phyloP scores from a whole-genome alignment of 2,329 filamentous ascomycete genomes.

The Nothophoma quercina region DNA sequence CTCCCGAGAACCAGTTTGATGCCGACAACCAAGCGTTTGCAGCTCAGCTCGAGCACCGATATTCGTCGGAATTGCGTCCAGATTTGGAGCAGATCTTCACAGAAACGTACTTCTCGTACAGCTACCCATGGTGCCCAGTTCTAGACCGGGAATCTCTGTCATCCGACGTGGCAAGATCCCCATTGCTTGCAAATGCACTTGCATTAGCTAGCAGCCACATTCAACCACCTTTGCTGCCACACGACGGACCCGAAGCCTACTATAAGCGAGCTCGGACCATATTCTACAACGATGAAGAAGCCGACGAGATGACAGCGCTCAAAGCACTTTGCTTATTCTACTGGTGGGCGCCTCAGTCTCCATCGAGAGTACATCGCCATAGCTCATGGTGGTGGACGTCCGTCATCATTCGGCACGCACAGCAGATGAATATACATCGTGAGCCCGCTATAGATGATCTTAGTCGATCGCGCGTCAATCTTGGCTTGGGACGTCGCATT shows the following conservation, averaged over 20 bases:
- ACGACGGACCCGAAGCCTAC: constrained; percentile 29
- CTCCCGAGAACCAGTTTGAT: constrained; percentile 29
- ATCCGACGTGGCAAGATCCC: constrained; percentile 25
- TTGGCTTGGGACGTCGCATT: constrained; percentile 29
- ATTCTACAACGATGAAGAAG: constrained; percentile 33
- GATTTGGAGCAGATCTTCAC: constrained; percentile 32
- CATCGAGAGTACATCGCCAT: constrained; percentile 29
- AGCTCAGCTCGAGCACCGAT: constrained; percentile 28
- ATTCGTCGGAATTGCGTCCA: constrained; percentile 21
- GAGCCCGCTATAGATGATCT: constrained; percentile 23
- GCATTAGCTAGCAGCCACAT: constrained; percentile 31
- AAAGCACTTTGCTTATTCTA: constrained; percentile 32
- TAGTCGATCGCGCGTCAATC: constrained; percentile 15
- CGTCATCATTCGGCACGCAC: constrained; percentile 32
- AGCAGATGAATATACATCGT: constrained; percentile 34
- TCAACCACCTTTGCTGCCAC: constrained; percentile 28
- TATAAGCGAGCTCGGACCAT: constrained; percentile 29
- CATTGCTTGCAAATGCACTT: constrained; percentile 29
- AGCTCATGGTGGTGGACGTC: constrained; percentile 30
- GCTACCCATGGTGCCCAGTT: constrained; percentile 33
- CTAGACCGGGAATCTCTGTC: constrained; percentile 26
- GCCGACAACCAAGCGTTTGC: constrained; percentile 31
- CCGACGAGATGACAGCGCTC: constrained; percentile 25
- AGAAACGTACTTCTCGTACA: constrained; percentile 31
- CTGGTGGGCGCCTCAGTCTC: constrained; percentile 32